These are phyloP conservation scores for Rachicladosporium sp. DNA, from an alignment of 2,329 filamentous ascomycete genomes.

Conservation along the genomic window DNA sequence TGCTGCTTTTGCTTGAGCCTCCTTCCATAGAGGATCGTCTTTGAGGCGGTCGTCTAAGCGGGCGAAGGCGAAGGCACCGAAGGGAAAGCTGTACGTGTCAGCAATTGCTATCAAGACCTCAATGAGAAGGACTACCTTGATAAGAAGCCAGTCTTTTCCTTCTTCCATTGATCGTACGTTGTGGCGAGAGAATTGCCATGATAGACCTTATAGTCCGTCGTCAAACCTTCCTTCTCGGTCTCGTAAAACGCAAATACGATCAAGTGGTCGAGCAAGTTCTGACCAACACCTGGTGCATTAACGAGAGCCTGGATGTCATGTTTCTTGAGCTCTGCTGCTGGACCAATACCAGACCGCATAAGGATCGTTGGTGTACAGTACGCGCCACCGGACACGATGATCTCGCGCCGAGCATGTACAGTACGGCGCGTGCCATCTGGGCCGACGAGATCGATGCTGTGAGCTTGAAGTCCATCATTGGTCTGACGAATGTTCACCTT, in stretches of 20 bases:
- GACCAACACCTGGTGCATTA: slow-evolving; percentile 19
- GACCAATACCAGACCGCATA: slow-evolving; percentile 21
- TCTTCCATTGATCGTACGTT: neutral
- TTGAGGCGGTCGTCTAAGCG: slow-evolving; percentile 27
- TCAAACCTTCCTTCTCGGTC: slow-evolving; percentile 3
- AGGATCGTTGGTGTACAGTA: slow-evolving; percentile 47
- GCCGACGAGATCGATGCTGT: slow-evolving; percentile 30
- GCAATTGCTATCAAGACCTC: slow-evolving; percentile 2
- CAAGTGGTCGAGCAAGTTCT: slow-evolving; percentile 20
- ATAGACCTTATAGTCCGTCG: neutral
- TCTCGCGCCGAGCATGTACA: slow-evolving; percentile 29
- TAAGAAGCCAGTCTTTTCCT: slow-evolving; percentile 9
- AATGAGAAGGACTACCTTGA: slow-evolving; percentile 12
- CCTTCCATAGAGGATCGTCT: slow-evolving; percentile 2
- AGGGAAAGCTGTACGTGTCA: slow-evolving; percentile 39
- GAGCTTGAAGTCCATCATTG: slow-evolving; percentile 34
- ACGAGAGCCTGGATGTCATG: slow-evolving; percentile 19
- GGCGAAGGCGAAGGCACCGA: slow-evolving; percentile 50
- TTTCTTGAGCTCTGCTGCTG: slow-evolving; percentile 18
- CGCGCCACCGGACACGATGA: slow-evolving; percentile 37
- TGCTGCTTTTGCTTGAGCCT: slow-evolving; percentile 4
- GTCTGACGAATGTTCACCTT: slow-evolving; percentile 47
- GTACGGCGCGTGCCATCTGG: slow-evolving; percentile 28
- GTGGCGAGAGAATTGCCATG: neutral
- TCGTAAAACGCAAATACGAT: slow-evolving; percentile 24